phyloP scores from a whole-genome alignment of 345 rosid genomes.

The Hibiscus tridactylites region DNA sequence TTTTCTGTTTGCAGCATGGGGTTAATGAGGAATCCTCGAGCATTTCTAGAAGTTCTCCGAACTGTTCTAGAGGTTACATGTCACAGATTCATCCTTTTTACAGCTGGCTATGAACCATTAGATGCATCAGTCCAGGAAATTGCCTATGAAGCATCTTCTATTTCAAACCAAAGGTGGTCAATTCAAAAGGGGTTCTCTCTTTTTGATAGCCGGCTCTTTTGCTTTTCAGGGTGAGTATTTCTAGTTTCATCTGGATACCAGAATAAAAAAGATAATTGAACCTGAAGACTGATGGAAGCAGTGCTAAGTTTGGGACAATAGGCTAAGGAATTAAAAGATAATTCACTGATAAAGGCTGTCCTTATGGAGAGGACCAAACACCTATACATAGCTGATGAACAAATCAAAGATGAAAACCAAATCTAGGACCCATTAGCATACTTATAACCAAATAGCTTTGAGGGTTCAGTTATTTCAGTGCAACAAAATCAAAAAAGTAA shows the following conservation, averaged over 20 bases:
- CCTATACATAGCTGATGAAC: no score
- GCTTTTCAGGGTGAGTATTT: conserved; percentile 51
- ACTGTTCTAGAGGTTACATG: conserved; percentile 31
- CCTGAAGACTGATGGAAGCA: neutral
- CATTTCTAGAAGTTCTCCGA: conserved; percentile 43
- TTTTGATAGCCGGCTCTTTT: conserved; percentile 36
- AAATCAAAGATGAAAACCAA: no score
- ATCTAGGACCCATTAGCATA: no score
- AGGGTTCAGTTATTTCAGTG: no score
- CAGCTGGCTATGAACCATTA: conserved; percentile 47
- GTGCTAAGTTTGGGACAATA: no score
- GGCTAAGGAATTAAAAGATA: no score
- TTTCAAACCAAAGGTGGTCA: conserved; percentile 13
- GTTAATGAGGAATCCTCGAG: conserved; percentile 38
- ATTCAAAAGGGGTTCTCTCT: conserved; percentile 32
- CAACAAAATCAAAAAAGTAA: no score
- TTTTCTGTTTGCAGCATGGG: conserved; percentile 48
- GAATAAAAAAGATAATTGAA: neutral
- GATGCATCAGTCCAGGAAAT: conserved; percentile 30
- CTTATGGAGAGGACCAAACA: no score
- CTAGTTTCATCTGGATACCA: neutral
- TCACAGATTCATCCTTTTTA: conserved; percentile 49
- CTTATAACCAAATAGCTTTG: no score
- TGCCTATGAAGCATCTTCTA: conserved; percentile 23
- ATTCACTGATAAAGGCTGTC: no score